Conservation (phyloP, 345 rosid species). For the Hibiscus trionum region DNA sequence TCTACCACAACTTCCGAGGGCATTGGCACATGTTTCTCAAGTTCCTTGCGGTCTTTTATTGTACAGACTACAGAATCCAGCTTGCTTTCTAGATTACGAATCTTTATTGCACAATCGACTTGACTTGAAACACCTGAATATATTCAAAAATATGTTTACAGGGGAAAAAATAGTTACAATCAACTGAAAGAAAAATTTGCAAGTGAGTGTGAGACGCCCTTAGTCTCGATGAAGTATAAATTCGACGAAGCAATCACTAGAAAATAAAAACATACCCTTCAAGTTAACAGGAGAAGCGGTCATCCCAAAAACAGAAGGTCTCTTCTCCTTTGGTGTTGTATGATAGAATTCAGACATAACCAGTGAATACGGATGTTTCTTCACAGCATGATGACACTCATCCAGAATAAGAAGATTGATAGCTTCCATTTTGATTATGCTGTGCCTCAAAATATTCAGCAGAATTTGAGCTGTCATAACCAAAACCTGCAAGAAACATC, state of each 20-base stretch:
- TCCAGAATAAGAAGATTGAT: conserved; percentile 88
- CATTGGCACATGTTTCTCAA: conserved; percentile 96
- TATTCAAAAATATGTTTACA: background rate
- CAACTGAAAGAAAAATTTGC: background rate
- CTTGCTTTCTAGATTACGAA: conserved; percentile 95
- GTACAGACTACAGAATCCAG: conserved; percentile 87
- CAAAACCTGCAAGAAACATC: conserved; percentile 45
- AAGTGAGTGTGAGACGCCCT: background rate
- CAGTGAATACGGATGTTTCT: conserved; percentile 95
- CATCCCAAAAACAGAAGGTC: conserved; percentile 97
- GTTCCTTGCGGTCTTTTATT: conserved; percentile 86
- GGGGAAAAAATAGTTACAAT: background rate
- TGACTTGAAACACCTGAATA: conserved; percentile 89
- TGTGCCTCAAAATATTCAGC: conserved; percentile 90
- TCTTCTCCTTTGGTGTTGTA: conserved; percentile 74
- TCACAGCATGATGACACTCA: conserved; percentile 99
- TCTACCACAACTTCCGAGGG: conserved; percentile 86
- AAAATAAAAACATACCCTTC: conserved; percentile 51
- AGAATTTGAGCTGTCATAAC: conserved; percentile 99
- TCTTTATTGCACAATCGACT: conserved; percentile 93
- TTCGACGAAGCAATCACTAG: background rate
- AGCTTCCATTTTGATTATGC: conserved; percentile 86
- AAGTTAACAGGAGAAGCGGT: conserved; percentile 98
- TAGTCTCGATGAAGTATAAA: conserved; percentile 1
- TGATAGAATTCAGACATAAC: conserved; percentile 99